Evolutionary conservation across 2,329 filamentous ascomycete species (phyloP).

Genomic region (Diaporthe humulicola): DNA sequence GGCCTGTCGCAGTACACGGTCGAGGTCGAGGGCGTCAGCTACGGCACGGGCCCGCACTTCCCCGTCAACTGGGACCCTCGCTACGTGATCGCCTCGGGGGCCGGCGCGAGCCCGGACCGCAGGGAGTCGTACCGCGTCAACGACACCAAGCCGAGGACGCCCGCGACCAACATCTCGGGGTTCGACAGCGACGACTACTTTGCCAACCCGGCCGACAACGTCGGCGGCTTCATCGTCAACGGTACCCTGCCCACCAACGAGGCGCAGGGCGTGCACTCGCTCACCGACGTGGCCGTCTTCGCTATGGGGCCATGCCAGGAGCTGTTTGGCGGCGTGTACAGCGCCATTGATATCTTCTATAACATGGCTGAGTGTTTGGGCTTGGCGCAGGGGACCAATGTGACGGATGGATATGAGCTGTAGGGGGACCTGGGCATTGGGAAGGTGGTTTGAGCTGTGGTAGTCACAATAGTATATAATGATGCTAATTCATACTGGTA

Average conservation of each 20-base stretch:
- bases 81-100: conserved; percentile 82
- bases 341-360: conserved; percentile 81
- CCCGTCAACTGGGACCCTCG: conserved; percentile 88
- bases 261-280: conserved; percentile 78
- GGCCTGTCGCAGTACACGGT: conserved; percentile 82
- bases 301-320: conserved; percentile 85
- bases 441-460: not conserved
- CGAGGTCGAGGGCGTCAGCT: conserved; percentile 69
- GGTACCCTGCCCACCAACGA: conserved; percentile 77
- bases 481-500: not conserved
- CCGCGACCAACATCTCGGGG: conserved; percentile 68
- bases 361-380: conserved; percentile 79
- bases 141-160: conserved; percentile 72
- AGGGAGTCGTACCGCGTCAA: conserved; percentile 83
- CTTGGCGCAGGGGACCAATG: conserved; percentile 55
- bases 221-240: conserved; percentile 78
- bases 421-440: too few relatives aligned
- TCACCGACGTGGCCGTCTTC: conserved; percentile 85
- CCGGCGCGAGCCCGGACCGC: conserved; percentile 79
- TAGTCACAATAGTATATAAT: not conserved
- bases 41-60: conserved; percentile 82
- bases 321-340: conserved; percentile 78
- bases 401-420: conserved; percentile 5
- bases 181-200: conserved; percentile 66
- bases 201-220: conserved; percentile 69